Base-by-base conservation (phyloP, 345 rosid genomes). In the Populus nigra region DNA sequence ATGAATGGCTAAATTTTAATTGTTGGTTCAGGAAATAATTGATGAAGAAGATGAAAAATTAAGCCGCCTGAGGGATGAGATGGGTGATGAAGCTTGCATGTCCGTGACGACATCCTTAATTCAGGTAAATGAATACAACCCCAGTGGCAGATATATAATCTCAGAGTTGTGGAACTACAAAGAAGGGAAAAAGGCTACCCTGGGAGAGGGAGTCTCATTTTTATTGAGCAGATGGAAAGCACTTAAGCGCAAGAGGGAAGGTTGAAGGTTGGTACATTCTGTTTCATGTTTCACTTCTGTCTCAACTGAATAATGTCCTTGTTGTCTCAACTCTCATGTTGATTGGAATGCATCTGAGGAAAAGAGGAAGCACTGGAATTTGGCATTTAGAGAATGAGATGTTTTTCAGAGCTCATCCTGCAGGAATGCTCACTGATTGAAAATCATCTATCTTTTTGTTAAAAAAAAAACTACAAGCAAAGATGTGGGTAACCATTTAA, bases 61-160 rank as follows among this genome's bases (percentile, higher is more conserved):
- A 86, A 85, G 80, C 77, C 81, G 78, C 20, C 78, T 96, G 85
- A 88, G 69, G 89, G 65, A 77, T 29, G 91, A 93, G 71, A 20
- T 89, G 75, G 97, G 96, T 45, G 81, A 82, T 17, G 90, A 87
- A 71, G 93, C 82, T 27, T 91, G 81, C 80, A 80, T 81, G 65
- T 88, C 93, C 12, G 98, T 95, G 57, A 73, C 85, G 25, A 77
- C 86, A 49, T 88, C 99, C 63, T 82, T 93, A 81, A 85, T 62
- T 80, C 93, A 95, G 83, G 87, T 93, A 78, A 92, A 93, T 59
- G 98, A 95, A 72, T 90, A 90, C 87, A 95, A 95, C 74, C 96
- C 99, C 1, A 95, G 99, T 77, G 99, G 98, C 77, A 89, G 94
- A 78, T 95, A 92, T 73, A 83, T 92, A 65, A 88, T 79, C 79